These are phyloP conservation scores for Euptelea pleiosperma DNA, from an alignment of 164 flowering plant genomes.

Conservation along the genomic window DNA sequence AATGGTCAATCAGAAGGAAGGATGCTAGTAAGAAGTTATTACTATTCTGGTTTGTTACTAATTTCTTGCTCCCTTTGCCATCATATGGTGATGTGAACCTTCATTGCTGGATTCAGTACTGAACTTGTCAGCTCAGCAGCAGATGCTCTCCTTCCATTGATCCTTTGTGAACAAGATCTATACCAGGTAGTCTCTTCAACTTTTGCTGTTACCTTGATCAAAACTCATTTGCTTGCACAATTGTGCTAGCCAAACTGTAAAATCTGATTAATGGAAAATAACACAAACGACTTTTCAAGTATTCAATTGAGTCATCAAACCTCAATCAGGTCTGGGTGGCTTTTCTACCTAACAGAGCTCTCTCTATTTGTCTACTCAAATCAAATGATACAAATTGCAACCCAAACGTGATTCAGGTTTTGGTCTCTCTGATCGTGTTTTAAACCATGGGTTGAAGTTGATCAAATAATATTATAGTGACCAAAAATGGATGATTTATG, in stretches of 20 bases:
- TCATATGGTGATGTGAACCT: conserved; percentile 5
- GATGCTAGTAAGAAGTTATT: neutral
- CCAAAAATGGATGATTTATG: too few relatives aligned
- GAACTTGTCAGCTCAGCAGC: conserved; percentile 83
- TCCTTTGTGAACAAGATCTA: conserved; percentile 73
- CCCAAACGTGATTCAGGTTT: too few relatives aligned
- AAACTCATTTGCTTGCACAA: neutral
- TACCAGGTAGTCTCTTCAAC: conserved; percentile 55
- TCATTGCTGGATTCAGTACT: conserved; percentile 40
- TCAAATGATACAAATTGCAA: too few relatives aligned
- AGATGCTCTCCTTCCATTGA: conserved; percentile 87
- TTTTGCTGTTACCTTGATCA: neutral
- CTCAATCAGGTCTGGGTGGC: too few relatives aligned
- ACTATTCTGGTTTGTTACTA: neutral
- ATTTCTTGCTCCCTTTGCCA: neutral
- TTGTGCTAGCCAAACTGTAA: too few relatives aligned
- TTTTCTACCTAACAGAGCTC: too few relatives aligned
- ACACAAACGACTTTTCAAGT: neutral
- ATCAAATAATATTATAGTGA: too few relatives aligned
- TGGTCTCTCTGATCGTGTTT: too few relatives aligned
- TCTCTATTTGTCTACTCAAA: too few relatives aligned
- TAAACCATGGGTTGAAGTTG: too few relatives aligned
- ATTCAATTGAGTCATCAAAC: neutral
- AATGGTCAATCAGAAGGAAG: too few relatives aligned
- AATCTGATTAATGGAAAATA: too few relatives aligned